A percentile compares a stretch with the other conserved stretches of the same genome.
Evolutionary conservation across 768 basidiomycete genomes (phyloP).

Genomic region (Suillus paluster): DNA sequence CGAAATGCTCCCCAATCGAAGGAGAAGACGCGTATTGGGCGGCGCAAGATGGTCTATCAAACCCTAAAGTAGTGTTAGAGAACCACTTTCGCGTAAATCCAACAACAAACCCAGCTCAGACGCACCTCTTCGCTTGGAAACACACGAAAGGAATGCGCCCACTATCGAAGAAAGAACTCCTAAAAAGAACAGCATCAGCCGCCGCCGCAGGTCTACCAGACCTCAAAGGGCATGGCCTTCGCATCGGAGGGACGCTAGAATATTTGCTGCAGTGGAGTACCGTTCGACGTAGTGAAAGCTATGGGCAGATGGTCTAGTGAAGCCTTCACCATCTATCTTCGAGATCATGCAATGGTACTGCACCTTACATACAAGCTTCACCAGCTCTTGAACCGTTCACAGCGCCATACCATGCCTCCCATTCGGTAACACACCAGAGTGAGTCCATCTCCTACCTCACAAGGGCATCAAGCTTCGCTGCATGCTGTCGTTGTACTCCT

Average conservation of each 20-base stretch:
- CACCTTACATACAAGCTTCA: constrained; percentile 29
- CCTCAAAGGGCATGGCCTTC: constrained; percentile 32
- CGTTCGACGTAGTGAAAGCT: constrained; percentile 37
- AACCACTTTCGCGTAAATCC: constrained; percentile 26
- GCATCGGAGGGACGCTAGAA: constrained; percentile 33
- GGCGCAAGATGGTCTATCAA: constrained; percentile 24
- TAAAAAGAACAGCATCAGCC: constrained; percentile 14
- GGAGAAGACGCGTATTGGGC: background rate
- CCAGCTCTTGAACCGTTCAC: background rate
- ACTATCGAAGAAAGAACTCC: constrained; percentile 31
- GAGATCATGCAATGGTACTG: constrained; percentile 31
- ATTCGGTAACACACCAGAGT: too few species aligned
- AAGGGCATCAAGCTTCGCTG: too few species aligned
- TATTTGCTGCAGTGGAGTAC: constrained; percentile 30
- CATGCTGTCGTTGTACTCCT: too few species aligned
- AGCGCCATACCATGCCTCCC: too few species aligned
- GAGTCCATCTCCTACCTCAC: too few species aligned
- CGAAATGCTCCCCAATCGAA: constrained; percentile 6
- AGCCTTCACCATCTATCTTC: constrained; percentile 33
- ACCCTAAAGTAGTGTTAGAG: constrained; percentile 25
- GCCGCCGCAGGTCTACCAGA: background rate
- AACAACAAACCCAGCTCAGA: too few species aligned
- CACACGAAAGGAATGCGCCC: constrained; percentile 16
- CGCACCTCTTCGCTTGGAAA: constrained; percentile 36
- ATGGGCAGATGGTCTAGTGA: constrained; percentile 41